Evolutionary conservation across 1,284 basidiomycete genomes (phyloP), one percentile per base, ranked within the genome.

Genomic region (Quambalaria eucalypti): DNA sequence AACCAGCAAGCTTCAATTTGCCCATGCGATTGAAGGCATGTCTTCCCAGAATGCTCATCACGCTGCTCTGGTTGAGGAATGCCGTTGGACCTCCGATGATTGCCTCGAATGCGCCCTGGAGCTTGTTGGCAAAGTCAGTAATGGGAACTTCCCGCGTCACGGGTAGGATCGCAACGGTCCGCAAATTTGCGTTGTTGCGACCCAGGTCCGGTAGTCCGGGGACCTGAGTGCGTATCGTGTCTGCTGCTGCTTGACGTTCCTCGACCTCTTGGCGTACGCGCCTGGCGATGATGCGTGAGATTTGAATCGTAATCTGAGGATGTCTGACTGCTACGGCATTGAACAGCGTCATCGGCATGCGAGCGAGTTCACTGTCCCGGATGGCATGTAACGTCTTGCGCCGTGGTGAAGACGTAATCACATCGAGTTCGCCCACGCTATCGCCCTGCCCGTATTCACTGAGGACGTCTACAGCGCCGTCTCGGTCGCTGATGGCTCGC

Each of bases 311-410:
- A 5, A 92, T 92, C 59, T 88, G 85, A 5, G 95, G 93, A 77
- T 97, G 95, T 54, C 90, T 88, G 52, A 70, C 61, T 53, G 77
- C 76, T 52, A 79, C 93, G 0, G 93, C 93, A 75, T 98, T 97
- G 80, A 98, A 99, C 14, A 99, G 80, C 0, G 93, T 96, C 71
- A 90, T 86, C 0, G 93, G 95, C 86, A 99, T 96, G 47, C 91
- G 81, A 44, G 92, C 95, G n/a, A 99, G 81, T 76, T 99, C 95
- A 0, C 90, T 91, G 74, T 99, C 93, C 67, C 93, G 88, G 62
- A 99, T 98, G 3, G 93, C 93, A 77, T 98, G 93, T 9, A 97
- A 83, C 1, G 93, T 98, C 53, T 86, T 91, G 50, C 86, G 82
- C 59, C 95, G 82, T 2, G 83, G 82, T n/a, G 86, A 87, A 62